Evolutionary conservation across 163 green algal species (phyloP).

Genomic region (Picocystis sp.): DNA sequence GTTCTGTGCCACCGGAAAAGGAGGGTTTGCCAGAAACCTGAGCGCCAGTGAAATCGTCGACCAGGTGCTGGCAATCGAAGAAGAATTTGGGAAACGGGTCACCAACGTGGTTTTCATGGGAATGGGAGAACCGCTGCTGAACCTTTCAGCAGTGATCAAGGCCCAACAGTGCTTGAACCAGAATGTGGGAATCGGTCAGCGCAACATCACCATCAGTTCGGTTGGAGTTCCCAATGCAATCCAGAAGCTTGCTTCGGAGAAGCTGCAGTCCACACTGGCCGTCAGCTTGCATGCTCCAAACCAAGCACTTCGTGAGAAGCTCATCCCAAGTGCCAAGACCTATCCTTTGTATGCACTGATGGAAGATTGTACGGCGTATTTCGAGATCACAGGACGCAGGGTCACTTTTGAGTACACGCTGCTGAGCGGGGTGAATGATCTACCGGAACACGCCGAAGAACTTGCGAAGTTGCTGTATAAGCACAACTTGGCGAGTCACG

Average conservation of each 20-base stretch:
- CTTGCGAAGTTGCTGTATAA: constrained; percentile 18
- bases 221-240: constrained; percentile 89
- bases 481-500: constrained; percentile 30
- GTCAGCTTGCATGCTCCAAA: constrained; percentile 86
- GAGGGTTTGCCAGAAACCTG: constrained; percentile 87
- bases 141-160: constrained; percentile 50
- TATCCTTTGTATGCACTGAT: constrained; percentile 79
- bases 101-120: constrained; percentile 51
- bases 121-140: constrained; percentile 91
- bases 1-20: constrained; percentile 95
- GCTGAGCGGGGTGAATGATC: constrained; percentile 27
- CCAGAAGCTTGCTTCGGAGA: constrained; percentile 32
- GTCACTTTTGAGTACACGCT: constrained; percentile 78
- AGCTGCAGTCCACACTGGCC: constrained; percentile 72
- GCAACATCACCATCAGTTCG: constrained; percentile 86
- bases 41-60: constrained; percentile 77
- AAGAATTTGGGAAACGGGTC: constrained; percentile 45
- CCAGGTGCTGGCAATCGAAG: constrained; percentile 65
- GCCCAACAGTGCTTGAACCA: constrained; percentile 30
- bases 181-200: constrained; percentile 42
- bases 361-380: constrained; percentile 60
- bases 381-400: constrained; percentile 50
- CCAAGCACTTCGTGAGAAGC: constrained; percentile 49
- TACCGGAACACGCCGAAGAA: constrained; percentile 20
- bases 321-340: constrained; percentile 59